A percentile compares a stretch with the other conserved stretches of the same genome.
phyloP scores from a whole-genome alignment of 805 yeast species.

The Jamesozyma gamospora region DNA sequence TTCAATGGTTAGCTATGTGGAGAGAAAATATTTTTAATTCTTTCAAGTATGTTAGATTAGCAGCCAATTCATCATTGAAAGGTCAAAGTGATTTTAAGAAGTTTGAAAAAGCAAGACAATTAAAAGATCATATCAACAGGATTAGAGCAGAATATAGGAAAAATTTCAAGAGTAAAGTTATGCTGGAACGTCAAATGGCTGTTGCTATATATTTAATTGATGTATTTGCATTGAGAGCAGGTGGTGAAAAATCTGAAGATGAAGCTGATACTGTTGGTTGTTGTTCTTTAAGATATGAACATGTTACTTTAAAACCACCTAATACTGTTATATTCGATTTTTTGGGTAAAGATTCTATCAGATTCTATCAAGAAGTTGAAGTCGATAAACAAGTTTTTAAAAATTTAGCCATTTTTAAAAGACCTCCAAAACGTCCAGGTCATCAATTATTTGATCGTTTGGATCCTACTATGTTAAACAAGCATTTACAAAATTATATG shows the following conservation, averaged over 20 bases:
- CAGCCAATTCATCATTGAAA: conserved; percentile 81
- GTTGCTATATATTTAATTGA: conserved; percentile 90
- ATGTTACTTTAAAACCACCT: conserved; percentile 77
- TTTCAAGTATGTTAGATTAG: conserved; percentile 81
- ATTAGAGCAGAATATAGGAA: conserved; percentile 68
- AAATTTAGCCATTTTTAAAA: conserved; percentile 76
- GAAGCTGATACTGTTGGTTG: conserved; percentile 98
- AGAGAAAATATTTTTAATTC: conserved; percentile 80
- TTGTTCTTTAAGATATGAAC: conserved; percentile 87
- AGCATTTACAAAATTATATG: conserved; percentile 82
- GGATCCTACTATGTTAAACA: conserved; percentile 73
- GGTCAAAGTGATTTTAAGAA: conserved; percentile 87
- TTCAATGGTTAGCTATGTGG: conserved; percentile 97
- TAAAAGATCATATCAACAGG: conserved; percentile 58
- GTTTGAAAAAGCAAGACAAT: conserved; percentile 86
- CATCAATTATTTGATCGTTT: conserved; percentile 88
- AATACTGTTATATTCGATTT: conserved; percentile 81
- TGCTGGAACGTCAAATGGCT: conserved; percentile 86
- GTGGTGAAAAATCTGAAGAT: conserved; percentile 94
- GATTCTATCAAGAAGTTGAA: conserved; percentile 85
- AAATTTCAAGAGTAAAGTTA: conserved; percentile 60
- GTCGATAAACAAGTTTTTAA: conserved; percentile 90
- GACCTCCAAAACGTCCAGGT: conserved; percentile 81
- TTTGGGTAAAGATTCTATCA: conserved; percentile 89
- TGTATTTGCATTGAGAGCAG: conserved; percentile 90